Evolutionary conservation across 176 grass and related monocot species (phyloP), one percentile per base, ranked within the genome.

Genomic region (Saccharum spontaneum): DNA sequence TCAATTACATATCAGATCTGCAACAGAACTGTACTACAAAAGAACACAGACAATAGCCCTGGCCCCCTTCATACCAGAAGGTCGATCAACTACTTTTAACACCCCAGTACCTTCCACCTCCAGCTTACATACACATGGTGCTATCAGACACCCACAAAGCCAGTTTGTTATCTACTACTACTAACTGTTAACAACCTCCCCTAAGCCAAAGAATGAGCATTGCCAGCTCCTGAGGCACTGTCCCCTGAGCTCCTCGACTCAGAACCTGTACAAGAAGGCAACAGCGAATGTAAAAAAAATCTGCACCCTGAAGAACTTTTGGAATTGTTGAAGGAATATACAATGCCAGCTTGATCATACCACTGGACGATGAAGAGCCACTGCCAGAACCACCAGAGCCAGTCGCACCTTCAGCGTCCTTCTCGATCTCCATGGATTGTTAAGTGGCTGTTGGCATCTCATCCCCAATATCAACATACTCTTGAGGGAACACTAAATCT

Each of bases 381-480:
- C 86, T 91, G 59, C 87, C 87, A 0, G 92, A 98, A 61, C 76
- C 88, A 81, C 89, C 85, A 40, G 92, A 93, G 55, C 79, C 88
- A 83, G 90, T 92, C 3, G 38, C 77, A n/a, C 34, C 92, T 26
- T 83, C 82, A n/a, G 84, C 45, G 28, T 89, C 91, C 87, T 92
- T 99, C 55, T 96, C 75, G 3, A 99, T 99, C 84, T 92, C 97
- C 62, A 94, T 77, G 9, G 91, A 86, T 26, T 91, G 93, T 78
- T 96, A 96, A 80, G 91, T 91, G 22, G 80, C 63, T 26, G 81
- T 36, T 36, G 93, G 97, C 84, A 96, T 94, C 73, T 99, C 93
- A 68, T 99, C 93, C 18, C 92, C 93, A 79, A 94, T 99, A 76
- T 99, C 97, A 14, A 99, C 79, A 69, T 99, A 94, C 71, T 99